phyloP scores from a whole-genome alignment of 2,329 filamentous ascomycete species.

The Fusarium verrucosum region DNA sequence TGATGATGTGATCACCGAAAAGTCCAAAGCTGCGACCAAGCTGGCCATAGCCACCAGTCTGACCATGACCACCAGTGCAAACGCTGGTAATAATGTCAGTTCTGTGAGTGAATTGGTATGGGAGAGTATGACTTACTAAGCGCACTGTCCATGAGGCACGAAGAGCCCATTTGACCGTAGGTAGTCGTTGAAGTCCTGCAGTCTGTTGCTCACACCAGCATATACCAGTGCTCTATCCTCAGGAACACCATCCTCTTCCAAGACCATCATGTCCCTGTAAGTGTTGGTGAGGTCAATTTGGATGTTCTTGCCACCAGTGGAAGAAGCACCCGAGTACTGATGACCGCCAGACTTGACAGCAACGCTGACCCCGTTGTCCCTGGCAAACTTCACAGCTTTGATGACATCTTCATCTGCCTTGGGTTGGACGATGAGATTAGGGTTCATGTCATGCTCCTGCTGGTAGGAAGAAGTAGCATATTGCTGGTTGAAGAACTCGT shows the following conservation, averaged over 20 bases:
- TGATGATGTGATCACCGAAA: constrained; percentile 62
- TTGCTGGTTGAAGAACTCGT: constrained; percentile 45
- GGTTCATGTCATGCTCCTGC: constrained; percentile 54
- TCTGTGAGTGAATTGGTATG: no score
- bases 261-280: constrained; percentile 44
- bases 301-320: constrained; percentile 55
- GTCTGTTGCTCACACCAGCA: constrained; percentile 53
- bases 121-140: constrained; percentile 29
- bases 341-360: constrained; percentile 59
- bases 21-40: constrained; percentile 61
- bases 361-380: constrained; percentile 52
- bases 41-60: constrained; percentile 60
- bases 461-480: constrained; percentile 57
- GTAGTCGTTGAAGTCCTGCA: constrained; percentile 56
- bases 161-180: constrained; percentile 54
- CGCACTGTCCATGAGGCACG: constrained; percentile 58
- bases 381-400: constrained; percentile 53
- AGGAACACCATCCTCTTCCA: constrained; percentile 30
- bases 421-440: constrained; percentile 56
- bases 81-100: constrained; percentile 40
- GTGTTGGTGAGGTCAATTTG: constrained; percentile 56
- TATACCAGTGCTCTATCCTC: constrained; percentile 50
- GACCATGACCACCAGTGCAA: constrained; percentile 57
- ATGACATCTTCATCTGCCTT: constrained; percentile 55
- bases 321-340: constrained; percentile 61